These are phyloP conservation scores for Aspergillus leporis DNA, from an alignment of 495 filamentous ascomycete genomes.

Conservation along the genomic window DNA sequence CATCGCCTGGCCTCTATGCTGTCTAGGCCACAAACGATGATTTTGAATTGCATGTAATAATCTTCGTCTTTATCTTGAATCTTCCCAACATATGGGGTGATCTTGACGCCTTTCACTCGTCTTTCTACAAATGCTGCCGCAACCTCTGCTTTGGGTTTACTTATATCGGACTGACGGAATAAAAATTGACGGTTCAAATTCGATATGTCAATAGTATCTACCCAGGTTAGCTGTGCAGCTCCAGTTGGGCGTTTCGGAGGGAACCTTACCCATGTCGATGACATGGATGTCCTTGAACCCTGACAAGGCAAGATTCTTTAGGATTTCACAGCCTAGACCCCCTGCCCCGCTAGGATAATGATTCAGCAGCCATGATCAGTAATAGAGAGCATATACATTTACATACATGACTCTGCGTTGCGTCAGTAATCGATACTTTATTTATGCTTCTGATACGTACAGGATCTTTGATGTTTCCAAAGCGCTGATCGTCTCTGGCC, in stretches of 20 bases:
- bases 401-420: slow-evolving; percentile 39
- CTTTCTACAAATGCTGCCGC: slow-evolving; percentile 89
- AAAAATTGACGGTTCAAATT: slow-evolving; percentile 98
- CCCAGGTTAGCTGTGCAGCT: slow-evolving; percentile 20
- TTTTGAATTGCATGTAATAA: slow-evolving; percentile 96
- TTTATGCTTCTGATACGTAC: slow-evolving; percentile 41
- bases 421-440: slow-evolving; percentile 33
- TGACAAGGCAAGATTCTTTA: slow-evolving; percentile 94
- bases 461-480: slow-evolving; percentile 70
- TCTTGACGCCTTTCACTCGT: slow-evolving; percentile 84
- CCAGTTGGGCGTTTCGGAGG: background rate
- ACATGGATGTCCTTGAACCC: slow-evolving; percentile 98
- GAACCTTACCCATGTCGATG: slow-evolving; percentile 86
- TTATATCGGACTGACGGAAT: slow-evolving; percentile 89
- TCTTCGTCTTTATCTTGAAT: slow-evolving; percentile 98
- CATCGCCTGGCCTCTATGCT: slow-evolving; percentile 95
- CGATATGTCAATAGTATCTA: slow-evolving; percentile 96
- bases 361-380: background rate
- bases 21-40: slow-evolving; percentile 94
- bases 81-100: slow-evolving; percentile 88
- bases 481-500: slow-evolving; percentile 58
- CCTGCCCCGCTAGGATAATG: slow-evolving; percentile 72
- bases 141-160: slow-evolving; percentile 89
- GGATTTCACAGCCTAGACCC: slow-evolving; percentile 92
- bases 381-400: background rate